These are phyloP conservation scores for Phoenix dactylifera DNA, from an alignment of 176 grass and related monocot genomes.

Conservation along the genomic window DNA sequence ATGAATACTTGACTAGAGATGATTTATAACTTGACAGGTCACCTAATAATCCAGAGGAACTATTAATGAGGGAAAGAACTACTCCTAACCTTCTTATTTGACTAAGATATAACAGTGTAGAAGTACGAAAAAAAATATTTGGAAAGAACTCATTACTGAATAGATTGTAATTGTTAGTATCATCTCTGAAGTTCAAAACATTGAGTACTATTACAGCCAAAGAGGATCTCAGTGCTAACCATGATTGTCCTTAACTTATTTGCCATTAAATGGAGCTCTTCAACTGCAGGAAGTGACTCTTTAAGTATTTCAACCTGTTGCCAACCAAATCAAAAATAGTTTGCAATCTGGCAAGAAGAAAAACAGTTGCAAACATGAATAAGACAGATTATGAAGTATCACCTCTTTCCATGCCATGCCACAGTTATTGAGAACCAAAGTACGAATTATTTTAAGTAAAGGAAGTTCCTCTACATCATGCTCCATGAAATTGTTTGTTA, in stretches of 20 bases:
- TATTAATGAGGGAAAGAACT: too few species aligned
- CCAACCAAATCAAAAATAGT: slow-evolving; percentile 17
- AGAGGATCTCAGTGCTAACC: slow-evolving; percentile 37
- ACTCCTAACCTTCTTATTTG: too few species aligned
- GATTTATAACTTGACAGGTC: too few species aligned
- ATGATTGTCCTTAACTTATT: slow-evolving; percentile 58
- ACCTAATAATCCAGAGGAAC: too few species aligned
- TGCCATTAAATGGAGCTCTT: slow-evolving; percentile 75
- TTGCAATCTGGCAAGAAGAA: slow-evolving; percentile 7
- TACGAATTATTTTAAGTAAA: slow-evolving; percentile 36
- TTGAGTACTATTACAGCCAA: background rate
- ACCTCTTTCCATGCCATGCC: slow-evolving; percentile 72
- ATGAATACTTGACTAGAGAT: too few species aligned
- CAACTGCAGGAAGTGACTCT: slow-evolving; percentile 42
- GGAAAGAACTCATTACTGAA: too few species aligned
- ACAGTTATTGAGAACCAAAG: slow-evolving; percentile 85
- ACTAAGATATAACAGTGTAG: too few species aligned
- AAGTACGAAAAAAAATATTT: too few species aligned
- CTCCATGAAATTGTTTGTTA: slow-evolving; percentile 82
- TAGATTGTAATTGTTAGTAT: too few species aligned
- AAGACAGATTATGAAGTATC: slow-evolving; percentile 11
- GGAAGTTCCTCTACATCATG: slow-evolving; percentile 36
- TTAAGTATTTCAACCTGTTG: slow-evolving; percentile 76
- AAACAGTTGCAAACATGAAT: slow-evolving; percentile 5
- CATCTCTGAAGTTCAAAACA: too few species aligned